Conservation (phyloP, 768 basidiomycete genomes). For the Crepidotus variabilis region DNA sequence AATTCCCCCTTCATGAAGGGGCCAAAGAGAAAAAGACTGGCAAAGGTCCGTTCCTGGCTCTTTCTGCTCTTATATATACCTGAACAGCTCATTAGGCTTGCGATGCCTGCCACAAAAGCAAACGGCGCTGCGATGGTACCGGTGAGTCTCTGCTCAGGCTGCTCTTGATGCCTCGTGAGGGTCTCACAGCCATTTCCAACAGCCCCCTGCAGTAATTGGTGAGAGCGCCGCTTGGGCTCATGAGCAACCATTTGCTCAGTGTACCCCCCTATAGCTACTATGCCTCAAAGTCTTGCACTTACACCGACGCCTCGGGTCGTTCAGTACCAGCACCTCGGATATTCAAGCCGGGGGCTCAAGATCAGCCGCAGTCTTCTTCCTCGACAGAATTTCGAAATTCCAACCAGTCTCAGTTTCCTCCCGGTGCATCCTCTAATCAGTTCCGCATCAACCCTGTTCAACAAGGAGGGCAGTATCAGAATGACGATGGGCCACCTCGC, state of each 20-base stretch:
- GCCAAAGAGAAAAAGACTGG: conserved; percentile 52
- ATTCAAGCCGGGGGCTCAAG: conserved; percentile 39
- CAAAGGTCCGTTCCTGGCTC: conserved; percentile 33
- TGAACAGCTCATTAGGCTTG: conserved; percentile 46
- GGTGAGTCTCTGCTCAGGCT: conserved; percentile 38
- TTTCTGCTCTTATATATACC: conserved; percentile 3
- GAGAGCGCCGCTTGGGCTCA: conserved; percentile 16
- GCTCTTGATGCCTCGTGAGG: conserved; percentile 4
- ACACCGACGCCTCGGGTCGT: conserved; percentile 76
- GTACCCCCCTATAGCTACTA: conserved; percentile 51
- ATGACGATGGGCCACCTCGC: conserved; percentile 38
- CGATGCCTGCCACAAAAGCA: conserved; percentile 83
- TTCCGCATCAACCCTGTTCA: conserved; percentile 22
- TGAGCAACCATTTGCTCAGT: conserved; percentile 10
- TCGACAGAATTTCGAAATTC: conserved; percentile 19
- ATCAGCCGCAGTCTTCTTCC: conserved; percentile 22
- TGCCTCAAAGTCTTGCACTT: conserved; percentile 77
- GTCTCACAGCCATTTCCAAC: conserved; percentile 15
- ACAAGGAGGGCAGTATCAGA: conserved; percentile 17
- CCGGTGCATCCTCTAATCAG: conserved; percentile 24
- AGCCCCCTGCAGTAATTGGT: conserved; percentile 87
- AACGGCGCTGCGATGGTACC: conserved; percentile 80
- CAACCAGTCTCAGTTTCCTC: conserved; percentile 16
- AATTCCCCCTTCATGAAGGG: conserved; percentile 37
- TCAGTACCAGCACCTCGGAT: conserved; percentile 71